Conservation (phyloP, 1,139 yeast species). For the Pichia sp. region DNA sequence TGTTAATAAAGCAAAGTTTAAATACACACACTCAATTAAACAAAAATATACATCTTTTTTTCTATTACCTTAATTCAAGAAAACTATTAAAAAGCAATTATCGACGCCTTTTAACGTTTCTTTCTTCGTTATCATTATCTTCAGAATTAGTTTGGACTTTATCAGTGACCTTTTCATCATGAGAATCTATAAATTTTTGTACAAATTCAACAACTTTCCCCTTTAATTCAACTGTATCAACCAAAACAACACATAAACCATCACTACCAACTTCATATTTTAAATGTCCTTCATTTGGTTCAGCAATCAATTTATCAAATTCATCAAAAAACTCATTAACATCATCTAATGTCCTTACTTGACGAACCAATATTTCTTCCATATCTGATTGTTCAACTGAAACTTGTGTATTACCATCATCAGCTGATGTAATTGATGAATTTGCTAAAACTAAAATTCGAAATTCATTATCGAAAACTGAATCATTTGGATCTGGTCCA, state of each 20-base stretch:
- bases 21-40: too few species aligned
- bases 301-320: conserved; percentile 54
- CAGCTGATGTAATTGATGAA: conserved; percentile 5
- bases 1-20: too few species aligned
- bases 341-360: conserved; percentile 23
- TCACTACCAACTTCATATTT: conserved; percentile 70
- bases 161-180: conserved; percentile 6
- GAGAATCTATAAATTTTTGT: conserved; percentile 15
- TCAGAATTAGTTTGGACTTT: conserved; percentile 5
- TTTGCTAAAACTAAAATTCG: conserved; percentile 23
- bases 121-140: conserved; percentile 11
- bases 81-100: neutral
- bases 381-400: conserved; percentile 41
- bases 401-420: conserved; percentile 5
- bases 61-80: too few species aligned
- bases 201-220: conserved; percentile 23
- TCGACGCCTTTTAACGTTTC: conserved; percentile 16
- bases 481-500: neutral
- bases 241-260: conserved; percentile 58
- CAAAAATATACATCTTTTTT: too few species aligned
- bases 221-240: conserved; percentile 30
- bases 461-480: conserved; percentile 25
- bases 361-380: conserved; percentile 41
- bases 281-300: conserved; percentile 61
- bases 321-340: conserved; percentile 56